Percentiles rank a stretch among this genome's conserved stretches.
Conservation (phyloP, 441 rosid genomes). For the Biscutella auriculata region DNA sequence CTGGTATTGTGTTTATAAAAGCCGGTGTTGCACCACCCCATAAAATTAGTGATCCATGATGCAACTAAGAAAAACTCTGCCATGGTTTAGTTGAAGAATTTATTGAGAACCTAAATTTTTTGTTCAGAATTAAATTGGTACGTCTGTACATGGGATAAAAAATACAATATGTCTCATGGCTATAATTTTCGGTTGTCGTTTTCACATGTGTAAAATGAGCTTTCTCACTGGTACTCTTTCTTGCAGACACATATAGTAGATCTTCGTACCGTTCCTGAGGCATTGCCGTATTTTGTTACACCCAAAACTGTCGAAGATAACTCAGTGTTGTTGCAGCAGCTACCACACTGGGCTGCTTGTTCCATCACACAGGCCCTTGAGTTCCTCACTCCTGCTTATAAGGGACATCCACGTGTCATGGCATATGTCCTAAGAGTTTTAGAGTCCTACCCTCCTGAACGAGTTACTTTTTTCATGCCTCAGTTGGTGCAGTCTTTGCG, state of each 20-base stretch:
- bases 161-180: not conserved
- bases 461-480: slow-evolving; percentile 96
- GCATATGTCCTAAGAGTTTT: slow-evolving; percentile 95
- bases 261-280: slow-evolving; percentile 73
- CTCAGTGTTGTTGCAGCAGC: slow-evolving; percentile 81
- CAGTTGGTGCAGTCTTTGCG: slow-evolving; percentile 94
- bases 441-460: slow-evolving; percentile 93
- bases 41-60: slow-evolving; percentile 3
- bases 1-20: not conserved
- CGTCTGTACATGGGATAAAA: slow-evolving; percentile 6
- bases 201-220: not conserved
- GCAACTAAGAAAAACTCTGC: not conserved
- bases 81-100: not conserved
- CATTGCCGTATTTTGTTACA: slow-evolving; percentile 87
- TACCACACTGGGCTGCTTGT: slow-evolving; percentile 98
- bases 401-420: slow-evolving; percentile 98
- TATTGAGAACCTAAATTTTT: not conserved
- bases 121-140: slow-evolving; percentile 7
- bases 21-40: not conserved
- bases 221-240: slow-evolving; percentile 8
- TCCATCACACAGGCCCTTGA: slow-evolving; percentile 90
- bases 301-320: slow-evolving; percentile 87
- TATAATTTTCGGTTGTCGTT: not conserved
- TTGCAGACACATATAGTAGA: slow-evolving; percentile 68
- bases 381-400: slow-evolving; percentile 81